phyloP scores from a whole-genome alignment of 805 yeast species.

The Candida broadrunensis region DNA sequence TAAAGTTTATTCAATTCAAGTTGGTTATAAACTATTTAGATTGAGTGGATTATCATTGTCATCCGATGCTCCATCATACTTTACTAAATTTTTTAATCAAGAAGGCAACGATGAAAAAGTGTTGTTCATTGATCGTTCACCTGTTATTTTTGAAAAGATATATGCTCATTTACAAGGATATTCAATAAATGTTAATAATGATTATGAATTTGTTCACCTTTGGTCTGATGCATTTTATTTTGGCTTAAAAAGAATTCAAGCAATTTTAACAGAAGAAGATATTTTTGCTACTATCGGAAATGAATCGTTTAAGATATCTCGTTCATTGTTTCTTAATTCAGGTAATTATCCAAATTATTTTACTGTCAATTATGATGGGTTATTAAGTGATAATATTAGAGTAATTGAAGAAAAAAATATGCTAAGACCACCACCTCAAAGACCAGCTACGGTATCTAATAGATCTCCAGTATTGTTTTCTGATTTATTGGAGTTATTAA shows the following conservation, averaged over 20 bases:
- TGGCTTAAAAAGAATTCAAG: conserved; percentile 55
- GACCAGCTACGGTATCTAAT: conserved; percentile 50
- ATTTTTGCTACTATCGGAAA: conserved; percentile 59
- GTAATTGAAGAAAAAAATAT: conserved; percentile 40
- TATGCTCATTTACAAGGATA: conserved; percentile 81
- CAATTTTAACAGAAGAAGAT: conserved; percentile 50
- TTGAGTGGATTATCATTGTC: conserved; percentile 81
- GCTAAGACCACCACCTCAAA: conserved; percentile 76
- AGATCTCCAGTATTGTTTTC: conserved; percentile 54
- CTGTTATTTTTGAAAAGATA: conserved; percentile 64
- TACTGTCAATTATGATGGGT: conserved; percentile 54
- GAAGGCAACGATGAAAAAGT: conserved; percentile 37
- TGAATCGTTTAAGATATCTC: conserved; percentile 55
- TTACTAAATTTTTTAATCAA: conserved; percentile 63
- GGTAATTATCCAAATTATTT: conserved; percentile 83
- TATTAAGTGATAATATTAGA: conserved; percentile 45
- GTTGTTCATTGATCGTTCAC: conserved; percentile 71
- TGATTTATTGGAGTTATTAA: conserved; percentile 52
- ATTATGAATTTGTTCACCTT: conserved; percentile 57
- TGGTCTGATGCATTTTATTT: conserved; percentile 73
- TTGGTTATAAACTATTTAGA: conserved; percentile 62
- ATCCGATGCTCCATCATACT: conserved; percentile 85
- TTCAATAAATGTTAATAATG: conserved; percentile 56
- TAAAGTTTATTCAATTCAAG: conserved; percentile 64
- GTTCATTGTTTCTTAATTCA: conserved; percentile 46